Evolutionary conservation across 371 early-diverging fungal genomes (phyloP), one percentile per base, ranked within the genome.

Genomic region (Mucor velutinosus): DNA sequence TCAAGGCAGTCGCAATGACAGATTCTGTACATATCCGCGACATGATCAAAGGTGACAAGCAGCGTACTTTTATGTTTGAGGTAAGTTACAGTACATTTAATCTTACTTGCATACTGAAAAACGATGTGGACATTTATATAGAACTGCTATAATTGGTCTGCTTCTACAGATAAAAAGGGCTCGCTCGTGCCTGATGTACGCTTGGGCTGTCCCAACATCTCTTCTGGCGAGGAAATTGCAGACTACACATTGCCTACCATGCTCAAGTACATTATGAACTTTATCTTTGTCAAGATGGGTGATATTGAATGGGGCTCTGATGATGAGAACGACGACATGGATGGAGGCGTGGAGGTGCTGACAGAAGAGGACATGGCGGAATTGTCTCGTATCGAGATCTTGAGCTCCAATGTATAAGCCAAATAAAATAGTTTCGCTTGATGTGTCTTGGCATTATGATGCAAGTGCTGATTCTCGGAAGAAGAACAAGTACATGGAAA

Each of bases 221-320:
- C 79, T 17, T 70, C 79, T 45, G 73, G 80, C 74, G 70, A 70
- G 51, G 81, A 78, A 49, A 71, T 78, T 53, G 62, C 75, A 4
- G 83, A 82, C 32, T 82, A 78, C 53, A 76, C 74, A 0, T 47
- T 82, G 21, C 64, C 78, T 2, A 66, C 58, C 17, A 75, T 76
- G 60, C 47, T 76, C 0, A 57, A 79, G 14, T 76, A 77, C 5
- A 79, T 81, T 37, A 62, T 75, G 58, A 65, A 74, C 2, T 79
- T 76, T 62, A 70, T 79, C 35, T 76, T 65, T 53, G 57, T 74
- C 47, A 77, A 76, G 32, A 79, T 76, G 79, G 79, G 78, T 5
- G 80, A 80, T 39, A 62, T 73, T 59, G 70, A 70, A 37, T 67
- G 62, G 41, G 70, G 70, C 1, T 30, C n/a, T 3, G 35, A 35